A percentile compares a stretch with the other conserved stretches of the same genome.
Conservation (phyloP, 2,329 filamentous ascomycete species). For the Phyllosticta paracitricarpa region DNA sequence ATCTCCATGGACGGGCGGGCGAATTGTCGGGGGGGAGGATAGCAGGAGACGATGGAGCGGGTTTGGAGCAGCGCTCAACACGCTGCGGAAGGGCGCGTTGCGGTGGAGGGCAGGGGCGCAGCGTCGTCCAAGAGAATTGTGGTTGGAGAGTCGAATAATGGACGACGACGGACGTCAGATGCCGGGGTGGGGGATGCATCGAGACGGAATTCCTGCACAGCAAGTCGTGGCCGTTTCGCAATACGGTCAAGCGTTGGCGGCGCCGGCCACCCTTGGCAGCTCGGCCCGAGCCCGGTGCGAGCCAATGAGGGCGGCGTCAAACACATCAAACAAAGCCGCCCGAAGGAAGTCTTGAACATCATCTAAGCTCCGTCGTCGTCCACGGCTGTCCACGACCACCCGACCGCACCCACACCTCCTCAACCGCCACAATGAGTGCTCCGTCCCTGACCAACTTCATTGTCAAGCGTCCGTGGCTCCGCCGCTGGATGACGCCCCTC, state of each 20-base stretch:
- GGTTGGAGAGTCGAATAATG: slow-evolving; percentile 4
- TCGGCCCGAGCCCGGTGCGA: not conserved
- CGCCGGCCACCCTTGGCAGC: not conserved
- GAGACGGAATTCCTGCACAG: not conserved
- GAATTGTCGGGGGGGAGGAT: not conserved
- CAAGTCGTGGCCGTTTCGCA: not conserved
- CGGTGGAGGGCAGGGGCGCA: too few relatives aligned
- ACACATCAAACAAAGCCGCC: slow-evolving; percentile 2
- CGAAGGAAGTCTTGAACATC: slow-evolving; percentile 5
- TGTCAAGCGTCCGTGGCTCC: slow-evolving; percentile 76
- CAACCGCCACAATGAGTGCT: slow-evolving; percentile 51
- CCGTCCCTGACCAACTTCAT: slow-evolving; percentile 67
- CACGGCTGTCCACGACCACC: not conserved
- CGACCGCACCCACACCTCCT: slow-evolving; percentile 10
- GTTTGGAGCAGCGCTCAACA: not conserved
- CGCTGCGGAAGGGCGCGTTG: slow-evolving; percentile 1
- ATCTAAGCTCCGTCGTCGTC: not conserved
- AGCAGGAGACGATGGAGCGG: not conserved
- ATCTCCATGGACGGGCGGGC: slow-evolving; percentile 8
- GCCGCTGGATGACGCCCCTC: slow-evolving; percentile 66
- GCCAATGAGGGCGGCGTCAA: not conserved
- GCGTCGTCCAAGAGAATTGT: not conserved
- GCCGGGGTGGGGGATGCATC: not conserved
- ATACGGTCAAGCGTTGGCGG: too few relatives aligned
- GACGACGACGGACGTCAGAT: slow-evolving; percentile 7